Evolutionary conservation across 208 protist species (phyloP).

Genomic region (Willaertia magna): DNA sequence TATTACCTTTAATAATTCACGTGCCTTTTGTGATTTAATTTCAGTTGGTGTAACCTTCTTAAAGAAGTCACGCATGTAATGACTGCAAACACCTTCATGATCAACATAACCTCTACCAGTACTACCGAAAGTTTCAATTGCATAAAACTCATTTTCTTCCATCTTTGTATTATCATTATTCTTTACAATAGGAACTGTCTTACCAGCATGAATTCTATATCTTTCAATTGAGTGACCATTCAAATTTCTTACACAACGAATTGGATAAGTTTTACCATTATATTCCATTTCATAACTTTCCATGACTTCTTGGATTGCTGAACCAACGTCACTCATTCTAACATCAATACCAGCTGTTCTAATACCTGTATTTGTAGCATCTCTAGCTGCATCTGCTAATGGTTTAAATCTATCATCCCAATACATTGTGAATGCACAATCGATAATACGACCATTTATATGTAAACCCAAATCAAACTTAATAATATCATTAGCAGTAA

Average conservation of each 20-base stretch:
- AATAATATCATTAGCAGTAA: constrained; percentile 86
- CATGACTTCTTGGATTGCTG: constrained; percentile 93
- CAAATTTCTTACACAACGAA: background rate
- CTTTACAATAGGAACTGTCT: constrained; percentile 95
- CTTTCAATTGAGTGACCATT: constrained; percentile 79
- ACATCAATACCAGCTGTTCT: constrained; percentile 86
- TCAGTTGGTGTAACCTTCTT: background rate
- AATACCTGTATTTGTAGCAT: constrained; percentile 94
- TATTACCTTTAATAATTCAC: constrained; percentile 41
- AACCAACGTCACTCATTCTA: constrained; percentile 81
- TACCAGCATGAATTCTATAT: constrained; percentile 97
- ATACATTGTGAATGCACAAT: constrained; percentile 90
- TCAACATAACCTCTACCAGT: constrained; percentile 71
- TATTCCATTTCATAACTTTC: constrained; percentile 89
- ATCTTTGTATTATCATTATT: constrained; percentile 79
- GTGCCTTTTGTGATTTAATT: constrained; percentile 20
- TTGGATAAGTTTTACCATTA: constrained; percentile 62
- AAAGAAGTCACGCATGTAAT: constrained; percentile 72
- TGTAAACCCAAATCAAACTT: constrained; percentile 98
- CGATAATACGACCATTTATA: constrained; percentile 90
- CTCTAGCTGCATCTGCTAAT: constrained; percentile 80
- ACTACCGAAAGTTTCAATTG: constrained; percentile 99
- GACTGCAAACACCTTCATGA: constrained; percentile 56
- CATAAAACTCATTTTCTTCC: constrained; percentile 94
- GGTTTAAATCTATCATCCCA: constrained; percentile 91